A percentile compares a stretch with the other conserved stretches of the same genome.
Conservation (phyloP, 164 flowering plant genomes). For the Berberis thunbergii region DNA sequence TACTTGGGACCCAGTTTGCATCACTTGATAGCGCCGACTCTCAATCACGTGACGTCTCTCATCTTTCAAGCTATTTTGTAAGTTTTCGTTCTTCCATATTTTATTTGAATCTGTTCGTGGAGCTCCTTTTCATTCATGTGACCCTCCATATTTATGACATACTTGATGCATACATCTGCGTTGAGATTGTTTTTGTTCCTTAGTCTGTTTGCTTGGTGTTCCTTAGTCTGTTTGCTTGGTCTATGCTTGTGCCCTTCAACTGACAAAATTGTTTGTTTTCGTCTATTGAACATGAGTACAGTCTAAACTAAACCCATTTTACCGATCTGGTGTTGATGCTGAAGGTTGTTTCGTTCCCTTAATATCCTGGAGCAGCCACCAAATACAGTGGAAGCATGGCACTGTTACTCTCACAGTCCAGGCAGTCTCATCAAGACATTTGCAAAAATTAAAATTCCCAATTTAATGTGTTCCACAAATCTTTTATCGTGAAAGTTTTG, state of each 20-base stretch:
- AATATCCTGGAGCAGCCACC: slow-evolving; percentile 44
- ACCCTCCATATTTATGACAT: too few relatives aligned
- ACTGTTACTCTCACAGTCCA: slow-evolving; percentile 43
- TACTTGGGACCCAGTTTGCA: slow-evolving; percentile 47
- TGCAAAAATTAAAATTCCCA: not conserved
- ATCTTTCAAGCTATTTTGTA: slow-evolving; percentile 61
- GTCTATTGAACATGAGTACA: too few relatives aligned
- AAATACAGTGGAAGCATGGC: slow-evolving; percentile 70
- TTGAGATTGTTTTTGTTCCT: too few relatives aligned
- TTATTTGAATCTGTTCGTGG: not conserved
- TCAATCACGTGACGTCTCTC: slow-evolving; percentile 66
- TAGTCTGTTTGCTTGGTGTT: too few relatives aligned
- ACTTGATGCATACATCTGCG: too few relatives aligned
- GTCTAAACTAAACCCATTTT: slow-evolving; percentile 35
- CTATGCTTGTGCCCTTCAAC: too few relatives aligned
- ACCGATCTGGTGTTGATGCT: slow-evolving; percentile 53
- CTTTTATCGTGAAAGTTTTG: too few relatives aligned
- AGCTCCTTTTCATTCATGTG: too few relatives aligned
- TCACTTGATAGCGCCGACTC: slow-evolving; percentile 59
- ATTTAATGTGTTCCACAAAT: too few relatives aligned
- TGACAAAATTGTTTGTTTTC: too few relatives aligned
- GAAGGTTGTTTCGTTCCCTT: slow-evolving; percentile 81
- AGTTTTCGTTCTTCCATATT: slow-evolving; percentile 19
- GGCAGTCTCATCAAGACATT: slow-evolving; percentile 62
- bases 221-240: too few relatives aligned